A percentile compares a stretch with the other conserved stretches of the same genome.
Conservation (phyloP, 176 grass and related monocot species). For the Dactylis glomerata region DNA sequence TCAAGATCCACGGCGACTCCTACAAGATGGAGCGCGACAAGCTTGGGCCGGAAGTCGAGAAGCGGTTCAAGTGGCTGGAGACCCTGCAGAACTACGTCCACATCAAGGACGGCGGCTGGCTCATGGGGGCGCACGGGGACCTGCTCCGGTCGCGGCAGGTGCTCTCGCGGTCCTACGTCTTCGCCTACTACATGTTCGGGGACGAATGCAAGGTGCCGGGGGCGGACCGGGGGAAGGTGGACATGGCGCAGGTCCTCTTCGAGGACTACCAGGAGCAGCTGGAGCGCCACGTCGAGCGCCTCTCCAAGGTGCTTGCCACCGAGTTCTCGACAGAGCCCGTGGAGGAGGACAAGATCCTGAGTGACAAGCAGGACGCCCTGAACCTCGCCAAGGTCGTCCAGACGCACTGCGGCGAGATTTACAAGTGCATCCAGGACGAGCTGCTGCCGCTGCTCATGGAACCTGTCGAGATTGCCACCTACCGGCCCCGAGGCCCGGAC, state of each 20-base stretch:
- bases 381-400: slow-evolving; percentile 21
- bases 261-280: slow-evolving; percentile 47
- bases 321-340: background rate
- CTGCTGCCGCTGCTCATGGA: slow-evolving; percentile 31
- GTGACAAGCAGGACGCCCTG: background rate
- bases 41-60: background rate
- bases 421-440: slow-evolving; percentile 45
- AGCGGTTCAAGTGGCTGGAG: background rate
- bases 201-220: slow-evolving; percentile 6
- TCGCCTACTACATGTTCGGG: slow-evolving; percentile 64
- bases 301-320: slow-evolving; percentile 19
- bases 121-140: background rate
- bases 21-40: slow-evolving; percentile 13
- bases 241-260: slow-evolving; percentile 42
- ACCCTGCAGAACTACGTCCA: too few relatives aligned
- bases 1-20: slow-evolving; percentile 24
- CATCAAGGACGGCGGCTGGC: background rate
- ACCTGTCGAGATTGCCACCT: background rate
- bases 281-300: slow-evolving; percentile 29
- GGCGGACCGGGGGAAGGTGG: background rate
- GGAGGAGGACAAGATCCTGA: background rate
- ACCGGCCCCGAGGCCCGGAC: slow-evolving; percentile 14
- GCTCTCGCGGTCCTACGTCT: slow-evolving; percentile 41
- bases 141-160: slow-evolving; percentile 33
- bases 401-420: slow-evolving; percentile 24